Evolutionary conservation across 257 asterid species (phyloP), one percentile per base, ranked within the genome.

Genomic region (Nicotiana attenuata): DNA sequence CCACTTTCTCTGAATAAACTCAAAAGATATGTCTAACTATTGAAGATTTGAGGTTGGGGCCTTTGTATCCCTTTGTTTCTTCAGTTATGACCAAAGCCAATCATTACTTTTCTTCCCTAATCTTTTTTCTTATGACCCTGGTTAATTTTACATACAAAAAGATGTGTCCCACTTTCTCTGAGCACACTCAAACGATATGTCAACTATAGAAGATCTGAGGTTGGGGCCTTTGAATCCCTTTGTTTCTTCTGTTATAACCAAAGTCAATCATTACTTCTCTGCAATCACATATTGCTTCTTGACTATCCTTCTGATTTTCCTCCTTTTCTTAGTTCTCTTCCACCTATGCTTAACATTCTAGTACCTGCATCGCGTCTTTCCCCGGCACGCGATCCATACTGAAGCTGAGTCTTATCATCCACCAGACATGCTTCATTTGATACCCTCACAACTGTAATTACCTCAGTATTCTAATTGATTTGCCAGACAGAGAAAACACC

Each of bases 1-100:
- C 77, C 77, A 69, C 57, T 41, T 38, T 41, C 33, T 11, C 3
- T 41, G 57, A 10, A n/a, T 38, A 68, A 17, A 69, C 78, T 71
- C 33, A 69, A 69, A 38, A 41, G 59, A 28, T n/a, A 69, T n/a
- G 77, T 38, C 77, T n/a, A 69, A 38, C 77, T 69, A 71, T 41
- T 45, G 78, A 45, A 71, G 56, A 71, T 71, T 68, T 11, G 22
- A 38, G n/a, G 31, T 38, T n/a, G 45, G 47, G 55, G 77, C 31
- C 31, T 68, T 71, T 45, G 7, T 14, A 38, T 19, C 77, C 57
- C 77, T 38, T 20, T n/a, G 31, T 19, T 69, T 41, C 33, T 69
- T 69, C 53, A 20, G 57, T 11, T 45, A 11, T 45, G 20, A 69
- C 35, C 20, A 71, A 22, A 71, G 35, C 31, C 78, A 71, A 13